phyloP scores from a whole-genome alignment of 495 filamentous ascomycete genomes.

The Elasticomyces elasticus region DNA sequence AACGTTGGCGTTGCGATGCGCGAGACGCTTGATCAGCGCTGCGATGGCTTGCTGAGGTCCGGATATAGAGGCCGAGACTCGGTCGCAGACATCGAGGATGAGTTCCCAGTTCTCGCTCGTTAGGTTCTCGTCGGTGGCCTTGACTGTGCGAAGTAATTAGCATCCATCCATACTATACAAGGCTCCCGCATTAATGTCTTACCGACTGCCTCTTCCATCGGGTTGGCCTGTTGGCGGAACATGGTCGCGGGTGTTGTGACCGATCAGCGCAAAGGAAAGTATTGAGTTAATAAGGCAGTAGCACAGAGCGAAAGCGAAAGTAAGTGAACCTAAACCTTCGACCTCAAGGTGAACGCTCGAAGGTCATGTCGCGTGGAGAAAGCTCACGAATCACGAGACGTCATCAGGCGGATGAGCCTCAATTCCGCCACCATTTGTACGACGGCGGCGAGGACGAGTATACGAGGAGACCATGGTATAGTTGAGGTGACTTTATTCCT shows the following conservation, averaged over 20 bases:
- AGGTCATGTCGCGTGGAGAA: too few relatives aligned
- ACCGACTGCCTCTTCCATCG: conserved; percentile 76
- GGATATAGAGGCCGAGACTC: conserved; percentile 56
- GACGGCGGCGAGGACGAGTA: not conserved
- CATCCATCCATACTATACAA: not conserved
- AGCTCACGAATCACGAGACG: too few relatives aligned
- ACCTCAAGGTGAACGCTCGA: too few relatives aligned
- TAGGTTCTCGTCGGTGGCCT: conserved; percentile 97
- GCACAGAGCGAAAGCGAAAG: too few relatives aligned
- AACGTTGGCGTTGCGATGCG: conserved; percentile 97
- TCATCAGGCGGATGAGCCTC: too few relatives aligned
- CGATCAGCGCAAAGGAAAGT: not conserved
- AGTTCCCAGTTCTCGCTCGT: conserved; percentile 98
- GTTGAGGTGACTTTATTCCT: too few relatives aligned
- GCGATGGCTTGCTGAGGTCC: conserved; percentile 88
- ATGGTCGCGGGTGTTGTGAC: conserved; percentile 33
- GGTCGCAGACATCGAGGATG: conserved; percentile 97
- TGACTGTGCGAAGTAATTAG: conserved; percentile 46
- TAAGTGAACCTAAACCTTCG: too few relatives aligned
- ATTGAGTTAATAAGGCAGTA: not conserved
- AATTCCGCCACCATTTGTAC: not conserved
- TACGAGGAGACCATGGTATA: not conserved
- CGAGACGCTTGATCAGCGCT: conserved; percentile 87
- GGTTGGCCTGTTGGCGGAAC: conserved; percentile 73
- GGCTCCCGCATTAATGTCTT: conserved; percentile 26